Base-by-base conservation (phyloP, 2,329 filamentous ascomycete genomes). In the Fusarium lateritium region DNA sequence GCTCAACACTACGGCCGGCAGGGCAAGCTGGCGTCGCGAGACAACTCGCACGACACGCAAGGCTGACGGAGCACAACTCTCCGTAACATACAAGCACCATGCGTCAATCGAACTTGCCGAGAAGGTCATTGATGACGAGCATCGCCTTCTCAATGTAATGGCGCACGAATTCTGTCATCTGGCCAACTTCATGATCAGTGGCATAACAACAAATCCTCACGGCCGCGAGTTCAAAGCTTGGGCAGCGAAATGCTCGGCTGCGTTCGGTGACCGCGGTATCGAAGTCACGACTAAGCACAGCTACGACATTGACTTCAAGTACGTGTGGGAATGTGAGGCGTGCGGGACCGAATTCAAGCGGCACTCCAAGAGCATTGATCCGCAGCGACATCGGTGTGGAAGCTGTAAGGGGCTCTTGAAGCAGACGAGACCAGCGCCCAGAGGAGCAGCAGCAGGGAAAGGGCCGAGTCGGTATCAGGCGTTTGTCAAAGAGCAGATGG, bases 131-230 rank as follows among this genome's bases (percentile, higher is more conserved):
- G 89, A 94, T 76, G 87, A 91, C 74, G 88, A 92, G 70, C 80
- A 91, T 60, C 89, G 93, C 5, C 86, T 98, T 2, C 85, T 96
- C 67, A 98, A 98, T 78, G 94, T 96, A 0, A 82, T 98, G n/a
- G 94, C 95, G 0, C 96, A 99, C 78, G 96, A 99, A 75, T 98
- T 96, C 82, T 98, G 96, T 78, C 96, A 99, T 76, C 83, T 98
- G 2, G 91, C 93, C 43, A 97, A 94, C 74, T 98, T 95, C 79
- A 97, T 98, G 89, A 83, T 98, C 67, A 91, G 86, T 49, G 89
- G 90, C 36, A 83, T 94, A 36, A 90, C 88, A 43, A 90, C 89
- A 57, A 91, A 92, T 65, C 93, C 94, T 0, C 94, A 98, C 76
- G 94, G 94, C 22, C 85, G 87, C 14, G 91, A 93, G 73, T 98